Base-by-base conservation (phyloP, 805 yeast genomes). In the Aciculoconidium aculeatum region DNA sequence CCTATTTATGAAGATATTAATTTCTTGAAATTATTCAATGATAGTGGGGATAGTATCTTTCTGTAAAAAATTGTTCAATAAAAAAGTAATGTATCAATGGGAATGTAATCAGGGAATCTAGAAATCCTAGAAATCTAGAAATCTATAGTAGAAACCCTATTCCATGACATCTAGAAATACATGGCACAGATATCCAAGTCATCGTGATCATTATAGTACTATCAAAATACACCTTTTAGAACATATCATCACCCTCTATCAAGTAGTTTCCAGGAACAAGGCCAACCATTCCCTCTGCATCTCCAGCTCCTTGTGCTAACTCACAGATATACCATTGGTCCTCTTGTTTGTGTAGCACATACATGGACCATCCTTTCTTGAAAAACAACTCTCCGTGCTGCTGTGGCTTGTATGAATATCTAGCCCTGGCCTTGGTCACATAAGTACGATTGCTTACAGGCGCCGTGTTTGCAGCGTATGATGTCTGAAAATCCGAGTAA, bases 271-370 rank as follows among this genome's bases (percentile, higher is more conserved):
- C 67, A 1, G 70, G 69, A 11, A 64, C 66, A 25, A 65, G 45
- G 0, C 70, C 70, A 4, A 65, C 52, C 33, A 42, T 28, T 6
- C 70, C 70, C 11, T 41, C 40, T 3, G 36, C 35, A 5, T 46
- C 47, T n/a, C 47, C 53, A 31, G 61, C 49, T 28, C 61, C 62
- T 3, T 58, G 59, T 5, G 41, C 39, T 36, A 65, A 49, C 37
- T 64, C 70, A 42, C 70, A 64, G 20, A 63, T 53, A 37, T 40
- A 65, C 70, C 70, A 65, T 31, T 58, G 52, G 35, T 65, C 70
- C 30, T 57, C 66, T 37, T 65, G 70, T 32, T 57, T 59, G 43
- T 61, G 61, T 17, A 65, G 48, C 15, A 65, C 51, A 34, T 51
- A 65, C 54, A 65, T 56, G 25, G 60, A 44, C 66, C 68, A 60